Base-by-base conservation (phyloP, 257 asterid genomes). In the Salvia rosmarinus region DNA sequence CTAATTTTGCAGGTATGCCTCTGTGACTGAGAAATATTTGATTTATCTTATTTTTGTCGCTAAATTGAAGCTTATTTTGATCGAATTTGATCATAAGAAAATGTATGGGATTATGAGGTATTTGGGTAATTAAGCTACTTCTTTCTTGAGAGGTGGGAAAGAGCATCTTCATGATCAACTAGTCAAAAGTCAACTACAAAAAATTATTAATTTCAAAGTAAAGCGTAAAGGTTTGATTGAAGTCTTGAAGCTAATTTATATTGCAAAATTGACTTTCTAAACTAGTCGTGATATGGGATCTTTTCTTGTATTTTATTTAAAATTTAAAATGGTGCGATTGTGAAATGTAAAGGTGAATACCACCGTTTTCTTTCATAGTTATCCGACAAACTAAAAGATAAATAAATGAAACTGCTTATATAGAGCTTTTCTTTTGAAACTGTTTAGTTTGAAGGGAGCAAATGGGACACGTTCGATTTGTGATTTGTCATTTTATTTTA, bases 1-100 rank as follows among this genome's bases (percentile, higher is more conserved):
- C 82, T 40, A 78, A 76, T 34, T 75, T 81, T 70, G 87, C 85
- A 67, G 89, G 94, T 87, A 74, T 20, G 32, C 32, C 32, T 1
- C 32, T 28, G 32, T 9, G 17, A 10, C 21, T 17, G 3, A 13
- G 21, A 4, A 0, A 5, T 2, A 52, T 16, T 16, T 17, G 0
- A 16, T n/a, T 0, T 1, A 8, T 3, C 6, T 43, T 11, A 6
- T 13, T 8, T 28, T 17, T 44, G 1, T 46, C 25, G 50, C 40
- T 40, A 32, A 62, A 9, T 30, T 16, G 14, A 30, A 12, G 14
- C 10, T 34, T 50, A 10, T 46, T 37, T 8, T 32, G 64, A 34
- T 58, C 25, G 12, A 13, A 56, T 25, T 25, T 56, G 37, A 25
- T 39, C 39, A 25, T 56, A 6, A 16, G 0, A 25, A 14, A 56